Evolutionary conservation across 257 asterid species (phyloP).

Genomic region (Nicotiana undulata): DNA sequence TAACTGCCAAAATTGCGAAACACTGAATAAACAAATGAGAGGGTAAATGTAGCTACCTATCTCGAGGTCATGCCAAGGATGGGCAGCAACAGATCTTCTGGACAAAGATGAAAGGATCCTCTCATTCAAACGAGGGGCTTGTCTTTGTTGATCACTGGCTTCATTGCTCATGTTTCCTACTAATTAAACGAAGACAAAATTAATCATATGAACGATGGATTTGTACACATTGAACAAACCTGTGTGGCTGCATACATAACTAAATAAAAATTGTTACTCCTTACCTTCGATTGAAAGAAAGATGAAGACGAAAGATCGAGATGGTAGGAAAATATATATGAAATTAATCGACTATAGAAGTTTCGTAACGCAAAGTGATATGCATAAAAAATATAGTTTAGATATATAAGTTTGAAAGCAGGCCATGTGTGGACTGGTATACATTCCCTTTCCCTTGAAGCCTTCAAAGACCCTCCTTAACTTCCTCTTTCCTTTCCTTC

Average conservation of each 20-base stretch:
- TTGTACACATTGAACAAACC: too few relatives aligned
- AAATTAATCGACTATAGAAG: background rate
- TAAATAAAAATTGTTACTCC: too few relatives aligned
- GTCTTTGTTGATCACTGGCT: background rate
- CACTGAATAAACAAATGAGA: background rate
- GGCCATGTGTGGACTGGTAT: background rate
- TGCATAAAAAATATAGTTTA: too few relatives aligned
- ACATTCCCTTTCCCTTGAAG: background rate
- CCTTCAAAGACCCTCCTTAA: background rate
- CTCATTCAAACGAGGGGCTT: constrained; percentile 33
- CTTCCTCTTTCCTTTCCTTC: background rate
- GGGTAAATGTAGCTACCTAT: constrained; percentile 24
- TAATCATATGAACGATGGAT: background rate
- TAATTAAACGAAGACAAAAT: background rate
- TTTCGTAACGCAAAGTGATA: background rate
- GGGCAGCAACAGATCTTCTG: constrained; percentile 56
- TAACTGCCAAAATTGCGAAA: too few relatives aligned
- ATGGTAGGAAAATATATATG: background rate
- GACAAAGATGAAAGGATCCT: constrained; percentile 54
- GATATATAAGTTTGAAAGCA: background rate
- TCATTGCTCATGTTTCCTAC: background rate
- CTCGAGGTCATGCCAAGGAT: constrained; percentile 62
- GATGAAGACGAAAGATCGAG: background rate
- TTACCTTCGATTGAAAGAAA: background rate
- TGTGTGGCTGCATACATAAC: too few relatives aligned